Evolutionary conservation across 306 rosid species (phyloP).

Genomic region (Alnus rubra): DNA sequence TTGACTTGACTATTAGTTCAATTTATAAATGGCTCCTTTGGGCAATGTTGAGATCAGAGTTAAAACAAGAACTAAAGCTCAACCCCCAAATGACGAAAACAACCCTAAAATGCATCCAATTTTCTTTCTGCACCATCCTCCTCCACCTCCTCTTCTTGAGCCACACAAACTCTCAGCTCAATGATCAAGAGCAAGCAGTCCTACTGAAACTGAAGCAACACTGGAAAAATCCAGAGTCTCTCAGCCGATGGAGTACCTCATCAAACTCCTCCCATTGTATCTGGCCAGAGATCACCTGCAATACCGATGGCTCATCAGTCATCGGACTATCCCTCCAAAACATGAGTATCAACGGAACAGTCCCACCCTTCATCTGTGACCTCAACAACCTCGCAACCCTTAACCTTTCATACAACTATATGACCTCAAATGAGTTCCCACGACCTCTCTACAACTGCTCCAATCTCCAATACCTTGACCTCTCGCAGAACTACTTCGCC

Average conservation of each 20-base stretch:
- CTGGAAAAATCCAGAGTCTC: conserved; percentile 39
- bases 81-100: conserved; percentile 30
- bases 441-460: no score
- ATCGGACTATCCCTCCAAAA: conserved; percentile 27
- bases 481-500: conserved; percentile 47
- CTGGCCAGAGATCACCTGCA: conserved; percentile 61
- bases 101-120: conserved; percentile 3
- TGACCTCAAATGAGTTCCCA: no score
- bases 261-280: conserved; percentile 54
- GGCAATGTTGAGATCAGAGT: no score
- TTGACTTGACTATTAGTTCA: no score
- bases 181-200: conserved; percentile 46
- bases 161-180: conserved; percentile 42
- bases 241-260: conserved; percentile 46
- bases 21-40: no score
- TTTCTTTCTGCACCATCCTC: conserved; percentile 21
- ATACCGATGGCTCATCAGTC: conserved; percentile 40
- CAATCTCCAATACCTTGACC: conserved; percentile 30
- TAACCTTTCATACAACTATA: conserved; percentile 28
- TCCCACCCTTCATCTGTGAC: conserved; percentile 72
- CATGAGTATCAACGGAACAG: neutral
- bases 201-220: conserved; percentile 45
- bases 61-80: neutral
- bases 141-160: conserved; percentile 15
- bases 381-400: conserved; percentile 57